These are phyloP conservation scores for Fraxinus xanthoxyloides DNA, from an alignment of 305 asterid species.

Conservation along the genomic window DNA sequence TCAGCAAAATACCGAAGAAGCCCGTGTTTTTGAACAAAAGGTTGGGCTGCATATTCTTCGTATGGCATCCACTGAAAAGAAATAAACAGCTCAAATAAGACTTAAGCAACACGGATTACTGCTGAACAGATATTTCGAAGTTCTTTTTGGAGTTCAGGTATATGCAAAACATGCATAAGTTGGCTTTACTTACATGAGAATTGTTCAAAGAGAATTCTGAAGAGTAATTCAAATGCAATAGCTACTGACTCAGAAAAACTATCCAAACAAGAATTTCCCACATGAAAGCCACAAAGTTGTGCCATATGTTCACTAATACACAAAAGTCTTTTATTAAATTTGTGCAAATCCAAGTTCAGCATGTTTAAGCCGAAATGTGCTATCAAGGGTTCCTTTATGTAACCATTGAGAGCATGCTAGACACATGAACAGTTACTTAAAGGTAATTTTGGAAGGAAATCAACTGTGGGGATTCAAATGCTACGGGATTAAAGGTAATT, in stretches of 20 bases:
- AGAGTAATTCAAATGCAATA: neutral
- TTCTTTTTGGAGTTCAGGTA: neutral
- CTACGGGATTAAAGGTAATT: neutral
- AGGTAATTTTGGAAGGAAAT: neutral
- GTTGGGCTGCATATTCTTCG: slow-evolving; percentile 72
- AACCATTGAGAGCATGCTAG: neutral
- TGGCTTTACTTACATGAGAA: neutral
- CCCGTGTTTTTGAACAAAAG: slow-evolving; percentile 57
- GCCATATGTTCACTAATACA: neutral
- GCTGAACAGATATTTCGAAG: neutral
- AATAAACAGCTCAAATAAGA: slow-evolving; percentile 1
- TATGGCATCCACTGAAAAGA: slow-evolving; percentile 85
- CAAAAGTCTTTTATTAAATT: too few relatives aligned
- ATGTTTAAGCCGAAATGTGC: neutral
- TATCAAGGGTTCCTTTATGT: neutral
- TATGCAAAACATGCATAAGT: neutral
- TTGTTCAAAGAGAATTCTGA: neutral
- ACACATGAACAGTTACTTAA: neutral
- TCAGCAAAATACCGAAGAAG: slow-evolving; percentile 49
- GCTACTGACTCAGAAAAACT: neutral
- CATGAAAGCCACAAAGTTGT: neutral
- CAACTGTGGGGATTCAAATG: neutral
- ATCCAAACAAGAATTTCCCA: neutral
- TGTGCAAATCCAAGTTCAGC: too few relatives aligned
- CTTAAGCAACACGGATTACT: neutral